Conservation (phyloP, 202 grass and related monocot genomes). For the Musa balbisiana region DNA sequence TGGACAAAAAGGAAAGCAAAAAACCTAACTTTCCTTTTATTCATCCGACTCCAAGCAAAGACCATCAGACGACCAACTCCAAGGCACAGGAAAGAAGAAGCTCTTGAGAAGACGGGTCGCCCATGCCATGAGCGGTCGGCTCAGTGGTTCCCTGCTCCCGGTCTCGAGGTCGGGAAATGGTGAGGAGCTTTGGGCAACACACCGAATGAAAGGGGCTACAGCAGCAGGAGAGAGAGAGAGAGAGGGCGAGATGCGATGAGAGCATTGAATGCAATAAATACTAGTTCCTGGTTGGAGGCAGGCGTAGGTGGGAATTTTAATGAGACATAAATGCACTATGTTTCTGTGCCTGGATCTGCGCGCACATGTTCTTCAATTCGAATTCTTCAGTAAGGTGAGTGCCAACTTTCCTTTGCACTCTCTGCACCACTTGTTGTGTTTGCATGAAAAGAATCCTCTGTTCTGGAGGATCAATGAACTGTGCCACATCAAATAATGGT, state of each 20-base stretch:
- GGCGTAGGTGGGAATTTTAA: slow-evolving; percentile 46
- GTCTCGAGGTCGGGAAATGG: too few species aligned
- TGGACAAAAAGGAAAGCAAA: background rate
- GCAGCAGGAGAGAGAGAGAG: too few species aligned
- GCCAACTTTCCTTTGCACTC: slow-evolving; percentile 3
- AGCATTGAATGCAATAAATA: slow-evolving; percentile 43
- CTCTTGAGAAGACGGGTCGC: background rate
- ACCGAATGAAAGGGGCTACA: background rate
- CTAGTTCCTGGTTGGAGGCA: slow-evolving; percentile 39
- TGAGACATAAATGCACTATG: slow-evolving; percentile 53
- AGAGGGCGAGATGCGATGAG: background rate
- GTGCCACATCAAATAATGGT: too few species aligned
- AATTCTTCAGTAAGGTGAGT: slow-evolving; percentile 15
- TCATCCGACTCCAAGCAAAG: background rate
- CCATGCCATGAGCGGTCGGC: background rate
- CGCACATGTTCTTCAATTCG: slow-evolving; percentile 32
- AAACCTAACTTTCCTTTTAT: slow-evolving; percentile 1
- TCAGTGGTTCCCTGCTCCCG: background rate
- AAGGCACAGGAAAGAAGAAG: background rate
- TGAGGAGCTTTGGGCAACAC: background rate
- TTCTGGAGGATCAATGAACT: too few species aligned
- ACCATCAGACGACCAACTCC: background rate
- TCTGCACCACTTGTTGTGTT: too few species aligned
- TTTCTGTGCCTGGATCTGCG: slow-evolving; percentile 44
- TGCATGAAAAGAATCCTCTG: too few species aligned